A percentile compares a stretch with the other conserved stretches of the same genome.
These are phyloP conservation scores for Wickerhamomyces chaumierensis DNA, from an alignment of 805 yeast genomes.

Conservation along the genomic window DNA sequence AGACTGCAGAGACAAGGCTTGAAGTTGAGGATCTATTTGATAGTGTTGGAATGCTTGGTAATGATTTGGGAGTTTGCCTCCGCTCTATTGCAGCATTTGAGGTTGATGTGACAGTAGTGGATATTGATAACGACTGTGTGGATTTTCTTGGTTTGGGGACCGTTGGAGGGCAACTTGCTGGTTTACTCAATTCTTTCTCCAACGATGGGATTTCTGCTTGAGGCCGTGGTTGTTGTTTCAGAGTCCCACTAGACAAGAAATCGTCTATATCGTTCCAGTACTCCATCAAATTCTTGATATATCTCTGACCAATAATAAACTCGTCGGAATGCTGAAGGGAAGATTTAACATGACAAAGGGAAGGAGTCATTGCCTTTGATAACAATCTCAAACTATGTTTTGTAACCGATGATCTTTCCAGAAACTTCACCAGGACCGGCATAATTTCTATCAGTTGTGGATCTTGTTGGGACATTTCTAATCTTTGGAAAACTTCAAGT, in stretches of 20 bases:
- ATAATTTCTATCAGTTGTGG: conserved; percentile 28
- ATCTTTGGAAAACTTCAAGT: conserved; percentile 20
- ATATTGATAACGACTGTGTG: conserved; percentile 1
- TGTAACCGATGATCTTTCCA: conserved; percentile 26
- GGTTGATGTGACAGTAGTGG: not conserved
- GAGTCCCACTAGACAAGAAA: too few species aligned
- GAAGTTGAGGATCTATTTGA: not conserved
- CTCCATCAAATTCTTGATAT: conserved; percentile 39
- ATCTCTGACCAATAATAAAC: conserved; percentile 39
- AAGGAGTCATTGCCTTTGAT: conserved; percentile 23
- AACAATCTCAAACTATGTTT: conserved; percentile 25
- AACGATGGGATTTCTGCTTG: too few species aligned
- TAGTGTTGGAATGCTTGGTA: conserved; percentile 6
- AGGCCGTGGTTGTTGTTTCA: too few species aligned
- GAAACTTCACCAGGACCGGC: conserved; percentile 33
- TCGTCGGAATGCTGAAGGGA: conserved; percentile 33
- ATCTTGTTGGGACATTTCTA: conserved; percentile 14
- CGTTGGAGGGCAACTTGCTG: too few species aligned
- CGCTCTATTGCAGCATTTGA: conserved; percentile 1
- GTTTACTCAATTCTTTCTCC: too few species aligned
- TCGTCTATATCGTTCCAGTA: conserved; percentile 26
- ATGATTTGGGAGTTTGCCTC: conserved; percentile 8
- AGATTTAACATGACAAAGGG: conserved; percentile 41
- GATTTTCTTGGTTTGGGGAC: conserved; percentile 12
- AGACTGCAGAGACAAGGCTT: not conserved